A percentile compares a stretch with the other conserved stretches of the same genome.
Evolutionary conservation across 495 filamentous ascomycete genomes (phyloP).

Genomic region (Penicillium fimorum): DNA sequence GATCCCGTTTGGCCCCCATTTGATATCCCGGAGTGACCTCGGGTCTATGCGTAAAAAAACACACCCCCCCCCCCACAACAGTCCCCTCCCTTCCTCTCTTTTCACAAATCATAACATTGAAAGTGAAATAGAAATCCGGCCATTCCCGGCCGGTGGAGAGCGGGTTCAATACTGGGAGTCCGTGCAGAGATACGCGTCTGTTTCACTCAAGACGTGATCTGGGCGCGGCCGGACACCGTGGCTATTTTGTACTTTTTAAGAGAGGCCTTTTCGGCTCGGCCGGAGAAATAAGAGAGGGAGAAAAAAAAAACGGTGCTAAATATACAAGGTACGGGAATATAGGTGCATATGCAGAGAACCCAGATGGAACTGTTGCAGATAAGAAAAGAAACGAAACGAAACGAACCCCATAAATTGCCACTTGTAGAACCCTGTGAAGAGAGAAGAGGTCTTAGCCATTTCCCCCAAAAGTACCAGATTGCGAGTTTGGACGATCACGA

Average conservation of each 20-base stretch:
- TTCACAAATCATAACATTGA: not conserved
- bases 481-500: conserved; percentile 9
- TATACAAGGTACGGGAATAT: not conserved
- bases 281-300: not conserved
- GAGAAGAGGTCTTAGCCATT: conserved; percentile 1
- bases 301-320: not conserved
- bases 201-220: conserved; percentile 29
- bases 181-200: conserved; percentile 49
- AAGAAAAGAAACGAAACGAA: not conserved
- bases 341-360: conserved; percentile 4
- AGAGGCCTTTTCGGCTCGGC: not conserved
- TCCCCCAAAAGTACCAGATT: conserved; percentile 1
- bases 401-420: not conserved
- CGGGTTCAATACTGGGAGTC: conserved; percentile 18
- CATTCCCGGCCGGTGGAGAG: conserved; percentile 14
- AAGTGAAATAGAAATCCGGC: conserved; percentile 6
- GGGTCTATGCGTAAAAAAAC: conserved; percentile 7
- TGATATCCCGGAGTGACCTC: conserved; percentile 4
- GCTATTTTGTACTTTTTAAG: not conserved
- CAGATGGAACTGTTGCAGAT: conserved; percentile 7
- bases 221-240: conserved; percentile 7
- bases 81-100: not conserved
- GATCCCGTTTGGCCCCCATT: conserved; percentile 11
- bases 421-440: not conserved
- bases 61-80: not conserved